phyloP scores from a whole-genome alignment of 2,329 filamentous ascomycete species.

The Aspergillus chevalieri region DNA sequence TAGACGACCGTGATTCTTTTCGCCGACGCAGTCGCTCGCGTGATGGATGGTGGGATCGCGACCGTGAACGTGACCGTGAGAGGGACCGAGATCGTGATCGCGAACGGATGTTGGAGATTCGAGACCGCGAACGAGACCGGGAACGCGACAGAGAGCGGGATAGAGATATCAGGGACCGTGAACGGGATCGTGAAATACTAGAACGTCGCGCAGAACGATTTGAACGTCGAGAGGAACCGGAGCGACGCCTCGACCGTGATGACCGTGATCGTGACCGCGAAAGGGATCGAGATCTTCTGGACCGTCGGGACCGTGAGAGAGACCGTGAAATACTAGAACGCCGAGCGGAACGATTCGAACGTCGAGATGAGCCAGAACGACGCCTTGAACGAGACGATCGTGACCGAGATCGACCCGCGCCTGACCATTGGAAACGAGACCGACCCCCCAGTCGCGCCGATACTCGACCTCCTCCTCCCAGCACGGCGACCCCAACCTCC shows the following conservation, averaged over 20 bases:
- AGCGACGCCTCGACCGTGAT: constrained; percentile 25
- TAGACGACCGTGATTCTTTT: constrained; percentile 39
- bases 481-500: constrained; percentile 13
- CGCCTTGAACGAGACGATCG: constrained; percentile 25
- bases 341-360: constrained; percentile 23
- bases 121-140: constrained; percentile 34
- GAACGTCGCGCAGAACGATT: constrained; percentile 22
- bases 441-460: constrained; percentile 29
- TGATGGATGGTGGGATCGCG: constrained; percentile 39
- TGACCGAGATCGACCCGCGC: constrained; percentile 18
- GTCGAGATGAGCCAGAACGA: constrained; percentile 26
- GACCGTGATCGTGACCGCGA: constrained; percentile 25
- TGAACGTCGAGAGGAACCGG: constrained; percentile 25
- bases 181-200: constrained; percentile 16
- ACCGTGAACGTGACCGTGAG: constrained; percentile 29
- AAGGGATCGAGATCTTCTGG: constrained; percentile 15
- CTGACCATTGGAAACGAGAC: constrained; percentile 36
- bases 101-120: constrained; percentile 27
- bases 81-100: constrained; percentile 32
- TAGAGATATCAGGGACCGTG: constrained; percentile 14
- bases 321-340: constrained; percentile 20
- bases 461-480: constrained; percentile 20
- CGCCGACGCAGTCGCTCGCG: constrained; percentile 40
- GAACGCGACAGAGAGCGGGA: constrained; percentile 29
- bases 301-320: constrained; percentile 8